Conservation (phyloP, 2,329 filamentous ascomycete genomes). For the Eutypella sp. region DNA sequence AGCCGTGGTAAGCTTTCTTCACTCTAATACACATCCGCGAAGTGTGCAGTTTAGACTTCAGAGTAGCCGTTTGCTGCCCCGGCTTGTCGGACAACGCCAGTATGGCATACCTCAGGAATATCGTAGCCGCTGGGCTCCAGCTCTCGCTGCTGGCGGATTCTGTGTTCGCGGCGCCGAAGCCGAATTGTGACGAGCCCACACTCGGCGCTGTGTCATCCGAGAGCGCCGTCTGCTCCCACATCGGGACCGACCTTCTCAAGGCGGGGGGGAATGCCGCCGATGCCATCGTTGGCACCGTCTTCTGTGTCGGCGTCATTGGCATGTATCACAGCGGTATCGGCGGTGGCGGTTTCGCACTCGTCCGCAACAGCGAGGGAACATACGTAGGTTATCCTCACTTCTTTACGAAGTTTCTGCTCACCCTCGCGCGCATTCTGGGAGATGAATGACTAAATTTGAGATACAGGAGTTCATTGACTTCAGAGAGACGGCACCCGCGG, state of each 20-base stretch:
- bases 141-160: slow-evolving; percentile 13
- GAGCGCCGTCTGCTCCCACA: slow-evolving; percentile 61
- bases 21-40: too few species aligned
- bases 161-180: slow-evolving; percentile 10
- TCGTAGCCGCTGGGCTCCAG: slow-evolving; percentile 16
- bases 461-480: slow-evolving; percentile 78
- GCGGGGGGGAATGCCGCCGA: slow-evolving; percentile 68
- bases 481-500: slow-evolving; percentile 75
- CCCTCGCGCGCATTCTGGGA: too few species aligned
- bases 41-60: too few species aligned
- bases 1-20: too few species aligned
- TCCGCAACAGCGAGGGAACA: slow-evolving; percentile 65
- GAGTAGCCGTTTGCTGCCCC: too few species aligned
- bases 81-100: too few species aligned
- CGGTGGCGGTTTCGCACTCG: slow-evolving; percentile 85
- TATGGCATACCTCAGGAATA: slow-evolving; percentile 19
- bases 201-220: slow-evolving; percentile 67
- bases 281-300: slow-evolving; percentile 66
- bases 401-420: background rate
- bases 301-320: slow-evolving; percentile 70
- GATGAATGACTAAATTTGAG: background rate
- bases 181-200: slow-evolving; percentile 12
- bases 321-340: slow-evolving; percentile 82
- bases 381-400: background rate
- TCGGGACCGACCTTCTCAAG: slow-evolving; percentile 59